phyloP scores from a whole-genome alignment of 1,284 basidiomycete genomes.

The Cutaneotrichosporon mucoides region DNA sequence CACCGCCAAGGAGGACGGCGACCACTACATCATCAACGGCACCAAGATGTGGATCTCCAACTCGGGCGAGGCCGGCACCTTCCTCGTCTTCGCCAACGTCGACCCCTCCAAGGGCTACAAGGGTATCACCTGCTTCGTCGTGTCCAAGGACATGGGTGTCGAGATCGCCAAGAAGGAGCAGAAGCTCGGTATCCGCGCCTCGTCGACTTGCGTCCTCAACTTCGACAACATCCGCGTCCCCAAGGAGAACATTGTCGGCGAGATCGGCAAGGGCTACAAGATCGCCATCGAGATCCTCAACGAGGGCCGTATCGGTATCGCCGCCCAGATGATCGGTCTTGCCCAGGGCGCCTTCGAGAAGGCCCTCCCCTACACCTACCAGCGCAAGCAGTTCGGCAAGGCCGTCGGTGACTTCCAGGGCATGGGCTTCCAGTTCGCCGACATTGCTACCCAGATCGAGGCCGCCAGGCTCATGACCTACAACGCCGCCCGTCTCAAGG shows the following conservation, averaged over 20 bases:
- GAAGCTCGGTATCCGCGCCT: constrained; percentile 94
- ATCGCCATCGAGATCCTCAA: constrained; percentile 97
- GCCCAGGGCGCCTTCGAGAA: constrained; percentile 96
- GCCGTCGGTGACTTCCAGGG: constrained; percentile 77
- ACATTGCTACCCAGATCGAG: constrained; percentile 84
- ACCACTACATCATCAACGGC: constrained; percentile 31
- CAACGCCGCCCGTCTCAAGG: constrained; percentile 85
- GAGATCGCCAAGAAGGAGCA: constrained; percentile 98
- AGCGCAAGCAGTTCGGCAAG: constrained; percentile 87
- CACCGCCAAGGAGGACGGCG: constrained; percentile 70
- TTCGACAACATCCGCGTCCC: constrained; percentile 95
- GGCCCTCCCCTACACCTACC: constrained; percentile 85
- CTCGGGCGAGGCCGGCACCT: constrained; percentile 88
- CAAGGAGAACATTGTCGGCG: constrained; percentile 85
- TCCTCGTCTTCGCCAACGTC: constrained; percentile 84
- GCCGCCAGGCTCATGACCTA: constrained; percentile 90
- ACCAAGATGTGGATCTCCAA: constrained; percentile 99
- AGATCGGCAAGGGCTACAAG: constrained; percentile 88
- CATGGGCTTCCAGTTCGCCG: constrained; percentile 92
- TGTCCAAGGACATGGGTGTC: constrained; percentile 94
- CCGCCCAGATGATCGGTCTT: constrained; percentile 92
- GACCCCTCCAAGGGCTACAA: constrained; percentile 97
- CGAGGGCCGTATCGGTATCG: constrained; percentile 96
- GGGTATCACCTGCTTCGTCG: constrained; percentile 96
- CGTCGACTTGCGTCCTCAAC: constrained; percentile 93